Percentiles rank a stretch among this genome's conserved stretches.
Evolutionary conservation across 495 filamentous ascomycete species (phyloP).

Genomic region (Cercophora sp.): DNA sequence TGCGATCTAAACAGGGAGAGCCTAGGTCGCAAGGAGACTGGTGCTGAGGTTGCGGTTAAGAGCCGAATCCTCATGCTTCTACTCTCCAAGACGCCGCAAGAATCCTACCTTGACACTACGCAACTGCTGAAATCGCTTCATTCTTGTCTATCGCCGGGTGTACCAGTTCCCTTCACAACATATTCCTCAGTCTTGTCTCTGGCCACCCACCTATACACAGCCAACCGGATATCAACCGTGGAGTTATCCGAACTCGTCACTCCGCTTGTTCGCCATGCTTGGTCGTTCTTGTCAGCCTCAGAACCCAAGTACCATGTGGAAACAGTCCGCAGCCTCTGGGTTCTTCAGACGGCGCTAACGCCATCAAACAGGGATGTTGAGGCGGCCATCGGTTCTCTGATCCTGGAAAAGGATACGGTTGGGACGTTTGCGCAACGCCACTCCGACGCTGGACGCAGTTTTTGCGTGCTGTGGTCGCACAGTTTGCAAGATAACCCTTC

Average conservation of each 20-base stretch:
- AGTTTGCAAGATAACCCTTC: conserved; percentile 60
- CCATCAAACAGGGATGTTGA: conserved; percentile 59
- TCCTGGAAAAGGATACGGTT: conserved; percentile 53
- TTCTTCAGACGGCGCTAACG: conserved; percentile 63
- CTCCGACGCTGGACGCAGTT: conserved; percentile 58
- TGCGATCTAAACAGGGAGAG: conserved; percentile 50
- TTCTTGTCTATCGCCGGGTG: conserved; percentile 31
- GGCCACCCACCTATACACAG: conserved; percentile 58
- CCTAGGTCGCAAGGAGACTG: conserved; percentile 34
- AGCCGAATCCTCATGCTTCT: conserved; percentile 54
- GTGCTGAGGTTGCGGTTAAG: conserved; percentile 38
- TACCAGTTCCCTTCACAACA: conserved; percentile 38
- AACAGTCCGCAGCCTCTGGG: conserved; percentile 79
- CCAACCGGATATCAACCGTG: conserved; percentile 49
- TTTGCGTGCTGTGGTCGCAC: conserved; percentile 74
- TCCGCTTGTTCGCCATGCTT: conserved; percentile 64
- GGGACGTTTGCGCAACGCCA: conserved; percentile 49
- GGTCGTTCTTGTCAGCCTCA: conserved; percentile 72
- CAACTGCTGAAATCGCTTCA: conserved; percentile 56
- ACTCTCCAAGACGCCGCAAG: conserved; percentile 52
- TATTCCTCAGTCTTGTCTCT: conserved; percentile 62
- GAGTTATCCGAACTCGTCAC: conserved; percentile 64
- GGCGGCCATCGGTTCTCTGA: conserved; percentile 70
- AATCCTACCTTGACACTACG: conserved; percentile 49
- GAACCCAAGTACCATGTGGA: conserved; percentile 92